phyloP scores from a whole-genome alignment of 139 green algal species.

The Zygnema cylindricum region DNA sequence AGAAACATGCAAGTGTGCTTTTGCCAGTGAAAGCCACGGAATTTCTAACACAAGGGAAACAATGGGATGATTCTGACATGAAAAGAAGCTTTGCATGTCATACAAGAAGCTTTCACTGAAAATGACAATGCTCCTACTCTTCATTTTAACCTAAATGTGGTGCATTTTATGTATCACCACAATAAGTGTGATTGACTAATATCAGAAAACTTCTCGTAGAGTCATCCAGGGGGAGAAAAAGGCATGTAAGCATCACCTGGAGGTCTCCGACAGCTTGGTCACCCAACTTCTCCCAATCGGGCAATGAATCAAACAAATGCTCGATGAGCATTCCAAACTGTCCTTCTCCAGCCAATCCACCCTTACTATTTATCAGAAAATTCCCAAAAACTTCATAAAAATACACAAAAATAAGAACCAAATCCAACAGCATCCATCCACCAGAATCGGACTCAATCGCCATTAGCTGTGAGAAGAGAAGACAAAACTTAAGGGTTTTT shows the following conservation, averaged over 20 bases:
- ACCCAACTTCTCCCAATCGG: constrained; percentile 55
- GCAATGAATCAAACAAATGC: constrained; percentile 61
- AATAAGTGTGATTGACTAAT: too few relatives aligned
- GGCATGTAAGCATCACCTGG: constrained; percentile 15
- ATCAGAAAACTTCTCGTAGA: neutral
- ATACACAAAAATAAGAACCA: neutral
- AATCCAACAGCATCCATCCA: too few relatives aligned
- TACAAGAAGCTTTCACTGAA: too few relatives aligned
- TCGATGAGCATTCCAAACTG: constrained; percentile 99
- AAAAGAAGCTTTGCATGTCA: too few relatives aligned
- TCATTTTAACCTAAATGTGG: too few relatives aligned
- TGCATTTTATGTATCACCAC: too few relatives aligned
- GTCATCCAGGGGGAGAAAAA: neutral
- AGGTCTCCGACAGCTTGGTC: constrained; percentile 46
- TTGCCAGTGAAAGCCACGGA: too few relatives aligned
- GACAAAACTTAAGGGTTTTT: neutral
- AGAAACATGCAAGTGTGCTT: too few relatives aligned
- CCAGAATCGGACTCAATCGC: too few relatives aligned
- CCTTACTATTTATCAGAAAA: neutral
- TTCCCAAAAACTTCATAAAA: neutral
- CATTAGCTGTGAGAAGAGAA: constrained; percentile 2
- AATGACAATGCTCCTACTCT: too few relatives aligned
- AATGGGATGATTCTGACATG: too few relatives aligned
- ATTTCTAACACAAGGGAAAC: too few relatives aligned
- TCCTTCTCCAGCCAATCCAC: neutral